Base-by-base conservation (phyloP, 2,329 filamentous ascomycete species). In the Fusarium denticulatum region DNA sequence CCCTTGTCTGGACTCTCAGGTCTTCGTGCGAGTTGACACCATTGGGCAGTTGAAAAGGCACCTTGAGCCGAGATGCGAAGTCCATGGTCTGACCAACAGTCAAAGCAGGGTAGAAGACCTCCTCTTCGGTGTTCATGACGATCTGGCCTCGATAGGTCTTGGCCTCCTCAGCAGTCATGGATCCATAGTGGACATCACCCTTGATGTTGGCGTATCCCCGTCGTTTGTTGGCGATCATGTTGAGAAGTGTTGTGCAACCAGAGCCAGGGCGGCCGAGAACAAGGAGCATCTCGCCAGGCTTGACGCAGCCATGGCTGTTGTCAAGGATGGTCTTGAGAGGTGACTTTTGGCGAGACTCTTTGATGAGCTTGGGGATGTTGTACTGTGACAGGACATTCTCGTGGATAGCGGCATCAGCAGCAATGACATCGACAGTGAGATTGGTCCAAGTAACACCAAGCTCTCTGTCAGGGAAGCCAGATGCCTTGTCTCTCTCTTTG, bases 81-180 rank as follows among this genome's bases (percentile, higher is more conserved):
- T 89, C 86, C 40, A 95, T 85, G 0, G 93, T 95, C 75, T 93
- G 87, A 8, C 89, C 88, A 5, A 95, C 92, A 2, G 91, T 93
- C 12, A 95, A 83, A 1, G 91, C 88, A 0, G 93, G 90, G 69
- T 93, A 94, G 76, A 86, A 85, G 6, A 86, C 62, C 68, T 87
- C 91, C 77, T 94, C 93, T 6, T 93, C 91, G 26, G 91, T 93
- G 81, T 94, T 94, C 68, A 94, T 86, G 43, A 93, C 86, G 55
- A 91, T 89, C 72, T 91, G 88, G 5, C 88, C 86, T 4, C 85
- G 82, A 73, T 89, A 90, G 16, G 80, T 83, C 79, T 87, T 83
- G 45, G 83, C 73, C 67, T 83, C 88, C 79, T 77, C 85, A 75
- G 81, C 87, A 82, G 76, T 86, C 83, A 82, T 85, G 67, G 77